Evolutionary conservation across 345 rosid species (phyloP).

Genomic region (Mercurialis annua): DNA sequence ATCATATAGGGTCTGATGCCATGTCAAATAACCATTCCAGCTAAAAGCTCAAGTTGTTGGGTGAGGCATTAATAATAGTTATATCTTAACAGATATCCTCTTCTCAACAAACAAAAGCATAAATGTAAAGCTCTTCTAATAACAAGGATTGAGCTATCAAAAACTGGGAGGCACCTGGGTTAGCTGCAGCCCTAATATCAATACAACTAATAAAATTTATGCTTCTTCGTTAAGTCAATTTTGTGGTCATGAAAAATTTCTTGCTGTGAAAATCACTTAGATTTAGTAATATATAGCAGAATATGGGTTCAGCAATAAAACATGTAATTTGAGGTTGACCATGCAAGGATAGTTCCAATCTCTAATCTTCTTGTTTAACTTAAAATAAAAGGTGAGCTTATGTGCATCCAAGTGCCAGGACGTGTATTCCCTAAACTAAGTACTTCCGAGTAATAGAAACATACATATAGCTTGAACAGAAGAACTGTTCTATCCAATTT

Average conservation of each 20-base stretch:
- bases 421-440: neutral
- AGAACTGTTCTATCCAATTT: neutral
- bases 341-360: neutral
- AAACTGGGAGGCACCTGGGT: neutral
- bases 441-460: neutral
- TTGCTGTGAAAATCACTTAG: too few species aligned
- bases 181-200: neutral
- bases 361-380: neutral
- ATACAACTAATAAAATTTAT: neutral
- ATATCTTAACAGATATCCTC: too few species aligned
- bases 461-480: neutral
- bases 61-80: too few species aligned
- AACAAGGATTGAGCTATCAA: neutral
- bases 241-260: neutral
- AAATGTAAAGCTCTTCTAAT: neutral
- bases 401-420: neutral
- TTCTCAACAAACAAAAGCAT: neutral
- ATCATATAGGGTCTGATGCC: too few species aligned
- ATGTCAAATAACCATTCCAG: too few species aligned
- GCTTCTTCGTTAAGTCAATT: neutral
- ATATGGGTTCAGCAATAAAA: neutral
- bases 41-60: too few species aligned
- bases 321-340: neutral
- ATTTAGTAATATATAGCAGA: neutral
- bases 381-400: neutral